Conservation (phyloP, 495 filamentous ascomycete species). For the Aspergillus haitiensis region DNA sequence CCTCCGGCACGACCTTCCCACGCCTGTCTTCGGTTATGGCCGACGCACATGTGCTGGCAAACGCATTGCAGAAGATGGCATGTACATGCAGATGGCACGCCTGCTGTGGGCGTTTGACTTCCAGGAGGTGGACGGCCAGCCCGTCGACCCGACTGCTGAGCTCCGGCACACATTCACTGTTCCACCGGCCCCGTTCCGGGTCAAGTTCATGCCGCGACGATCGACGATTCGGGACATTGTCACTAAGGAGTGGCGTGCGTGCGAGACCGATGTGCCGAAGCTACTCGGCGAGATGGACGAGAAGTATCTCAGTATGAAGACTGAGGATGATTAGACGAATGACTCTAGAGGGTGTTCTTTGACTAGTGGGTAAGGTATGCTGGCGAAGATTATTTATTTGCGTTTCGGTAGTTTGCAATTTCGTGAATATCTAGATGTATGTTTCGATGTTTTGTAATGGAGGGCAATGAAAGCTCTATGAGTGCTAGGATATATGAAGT, state of each 20-base stretch:
- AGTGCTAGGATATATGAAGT: too few relatives aligned
- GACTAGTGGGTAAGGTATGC: too few relatives aligned
- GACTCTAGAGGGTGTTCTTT: too few relatives aligned
- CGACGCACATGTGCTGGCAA: background rate
- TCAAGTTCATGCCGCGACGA: background rate
- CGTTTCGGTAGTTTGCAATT: too few relatives aligned
- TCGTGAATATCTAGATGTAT: too few relatives aligned
- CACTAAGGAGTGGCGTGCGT: background rate
- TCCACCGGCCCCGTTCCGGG: background rate
- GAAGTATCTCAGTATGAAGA: background rate
- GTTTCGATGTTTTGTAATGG: too few relatives aligned
- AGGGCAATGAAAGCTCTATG: too few relatives aligned
- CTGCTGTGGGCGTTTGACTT: constrained; percentile 2
- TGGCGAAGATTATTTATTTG: too few relatives aligned
- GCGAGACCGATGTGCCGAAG: background rate
- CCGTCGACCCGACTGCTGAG: background rate
- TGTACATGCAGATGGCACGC: background rate
- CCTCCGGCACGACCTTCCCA: background rate
- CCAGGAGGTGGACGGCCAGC: background rate
- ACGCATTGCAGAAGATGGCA: background rate
- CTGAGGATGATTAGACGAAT: background rate
- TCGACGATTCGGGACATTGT: background rate
- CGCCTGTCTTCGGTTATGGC: background rate
- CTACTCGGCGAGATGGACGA: background rate
- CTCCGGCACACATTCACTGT: background rate